Evolutionary conservation across 2,329 filamentous ascomycete genomes (phyloP), one percentile per base, ranked within the genome.

Genomic region (Didymella pinodella): DNA sequence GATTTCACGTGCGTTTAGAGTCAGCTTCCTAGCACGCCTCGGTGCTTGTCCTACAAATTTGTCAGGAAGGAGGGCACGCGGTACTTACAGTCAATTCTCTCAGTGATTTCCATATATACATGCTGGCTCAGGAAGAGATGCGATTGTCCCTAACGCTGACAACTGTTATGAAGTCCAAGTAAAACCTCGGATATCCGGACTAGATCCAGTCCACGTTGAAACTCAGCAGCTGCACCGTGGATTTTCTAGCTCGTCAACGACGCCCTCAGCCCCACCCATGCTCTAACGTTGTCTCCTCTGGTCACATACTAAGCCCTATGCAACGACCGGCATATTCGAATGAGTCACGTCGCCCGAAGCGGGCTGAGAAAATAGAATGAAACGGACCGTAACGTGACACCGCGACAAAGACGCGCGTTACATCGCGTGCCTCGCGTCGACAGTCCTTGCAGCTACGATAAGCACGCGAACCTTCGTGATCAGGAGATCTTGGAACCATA

Each of bases 381-480:
- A 47, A 28, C 50, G 18, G 34, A 10, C 32, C 38, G 51, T 59
- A 59, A 59, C 56, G 56, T 59, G 56, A 59, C 50, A 59, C 50
- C 56, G 56, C 50, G 56, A 54, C 26, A 43, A 59, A 40, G 28
- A 50, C 56, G 56, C 50, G 56, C 56, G 56, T 59, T 54, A 54
- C 56, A 59, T 59, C 56, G 56, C 46, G 50, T 59, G 50, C 31
- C 40, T 54, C 56, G 56, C 51, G 56, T 51, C 43, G 50, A 50
- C 20, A 28, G 20, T 10, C 50, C 50, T 54, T 59, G 46, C 47
- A 45, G 34, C 28, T n/a, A 18, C 31, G 40, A 41, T 18, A 36
- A 36, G 18, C 2, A 10, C 43, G 20, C 34, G 28, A 14, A 31
- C 18, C 26, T 3, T 40, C 28, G 32, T 18, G 18, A 18, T 31